phyloP scores from a whole-genome alignment of 805 yeast species.

The Kregervanrija fluxuum region DNA sequence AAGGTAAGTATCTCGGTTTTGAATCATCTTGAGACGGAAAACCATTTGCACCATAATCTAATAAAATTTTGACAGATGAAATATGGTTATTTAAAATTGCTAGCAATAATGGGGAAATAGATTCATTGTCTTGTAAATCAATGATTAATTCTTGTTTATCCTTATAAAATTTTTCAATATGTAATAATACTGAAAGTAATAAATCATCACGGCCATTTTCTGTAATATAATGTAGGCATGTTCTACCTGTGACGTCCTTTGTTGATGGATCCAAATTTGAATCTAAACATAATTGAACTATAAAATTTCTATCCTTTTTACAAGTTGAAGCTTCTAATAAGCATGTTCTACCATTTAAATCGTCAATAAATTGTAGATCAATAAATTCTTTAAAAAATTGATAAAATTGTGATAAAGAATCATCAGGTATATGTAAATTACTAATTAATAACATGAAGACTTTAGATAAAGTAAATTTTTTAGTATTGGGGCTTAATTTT shows the following conservation, averaged over 20 bases:
- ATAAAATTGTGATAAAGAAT: slow-evolving; percentile 43
- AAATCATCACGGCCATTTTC: slow-evolving; percentile 44
- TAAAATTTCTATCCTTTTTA: slow-evolving; percentile 18
- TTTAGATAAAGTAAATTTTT: slow-evolving; percentile 49
- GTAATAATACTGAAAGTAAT: slow-evolving; percentile 27
- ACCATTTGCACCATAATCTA: slow-evolving; percentile 42
- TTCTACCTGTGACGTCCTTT: slow-evolving; percentile 66
- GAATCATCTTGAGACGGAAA: slow-evolving; percentile 41
- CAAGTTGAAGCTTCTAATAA: slow-evolving; percentile 58
- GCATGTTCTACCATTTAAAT: slow-evolving; percentile 63
- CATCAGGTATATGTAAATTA: slow-evolving; percentile 58
- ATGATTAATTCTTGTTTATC: slow-evolving; percentile 22
- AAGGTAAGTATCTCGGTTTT: slow-evolving; percentile 61
- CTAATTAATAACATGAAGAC: slow-evolving; percentile 66
- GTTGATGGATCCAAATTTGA: slow-evolving; percentile 22
- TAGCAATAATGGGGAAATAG: slow-evolving; percentile 75
- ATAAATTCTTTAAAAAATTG: slow-evolving; percentile 45
- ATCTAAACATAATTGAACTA: slow-evolving; percentile 21
- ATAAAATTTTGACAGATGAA: slow-evolving; percentile 42
- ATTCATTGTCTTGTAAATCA: slow-evolving; percentile 58
- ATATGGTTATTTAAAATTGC: slow-evolving; percentile 67
- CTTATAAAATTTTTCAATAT: slow-evolving; percentile 1
- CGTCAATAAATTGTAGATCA: slow-evolving; percentile 60
- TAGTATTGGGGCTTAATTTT: slow-evolving; percentile 33
- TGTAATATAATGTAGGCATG: slow-evolving; percentile 84